Base-by-base conservation (phyloP, 2,329 filamentous ascomycete species). In the Fusarium mundagurra region DNA sequence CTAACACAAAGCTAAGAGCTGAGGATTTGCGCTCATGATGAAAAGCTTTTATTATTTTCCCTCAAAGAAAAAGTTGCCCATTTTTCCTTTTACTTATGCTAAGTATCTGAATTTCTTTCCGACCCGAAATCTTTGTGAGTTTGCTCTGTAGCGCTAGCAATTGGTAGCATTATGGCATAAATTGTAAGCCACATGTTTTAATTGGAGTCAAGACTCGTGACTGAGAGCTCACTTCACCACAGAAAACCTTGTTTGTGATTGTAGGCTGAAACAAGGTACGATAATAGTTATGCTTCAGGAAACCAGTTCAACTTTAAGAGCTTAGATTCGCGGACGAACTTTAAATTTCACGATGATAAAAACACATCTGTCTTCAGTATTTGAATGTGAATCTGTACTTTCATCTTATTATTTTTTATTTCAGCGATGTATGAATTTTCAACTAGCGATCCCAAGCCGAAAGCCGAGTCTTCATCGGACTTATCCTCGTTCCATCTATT, bases 31-130 rank as follows among this genome's bases (percentile, higher is more conserved):
- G 22, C 31, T 51, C 22, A 17, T 51, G 11, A 22, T 33, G 22
- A 51, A 31, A 34, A 24, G 12, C 22, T 51, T n/a, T 48, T 31
- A 12, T 22, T 11, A 31, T 31, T 18, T 29, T 8, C 29, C 29
- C 8, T 29, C 8, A 29, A 1, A 22, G 18, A n/a, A 7, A 34
- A 12, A 3, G 8, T 6, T 16, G 16, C 17, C 3, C 16, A 11
- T 14, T 34, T 13, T 50, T 18, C 6, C 22, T 33, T 33, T 16
- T 10, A 14, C 14, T 18, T n/a, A 5, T 31, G 16, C 14, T 12
- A 8, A 3, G 13, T 8, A 17, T 8, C 4, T 13, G 3, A n/a
- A 18, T 9, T 4, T 1, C 3, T 24, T 11, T 14, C 5, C 5
- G 9, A 5, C 8, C 12, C 16, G 8, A 16, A 27, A 16, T 20